Base-by-base conservation (phyloP, 768 basidiomycete genomes). In the Paxillus ammoniavirescens region DNA sequence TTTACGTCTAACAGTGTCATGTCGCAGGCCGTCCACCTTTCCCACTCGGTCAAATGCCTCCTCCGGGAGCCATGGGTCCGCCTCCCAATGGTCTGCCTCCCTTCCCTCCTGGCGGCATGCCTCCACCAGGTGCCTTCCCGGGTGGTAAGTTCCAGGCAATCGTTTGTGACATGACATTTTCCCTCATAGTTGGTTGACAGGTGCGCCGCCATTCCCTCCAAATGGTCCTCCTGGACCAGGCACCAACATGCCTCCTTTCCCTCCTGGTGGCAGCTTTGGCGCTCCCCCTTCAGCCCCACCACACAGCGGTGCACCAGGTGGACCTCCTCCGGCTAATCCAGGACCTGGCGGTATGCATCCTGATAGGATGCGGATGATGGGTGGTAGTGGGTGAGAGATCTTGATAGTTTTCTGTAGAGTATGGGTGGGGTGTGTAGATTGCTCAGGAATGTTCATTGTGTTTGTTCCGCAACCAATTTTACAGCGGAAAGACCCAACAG, bases 351-450 rank as follows among this genome's bases (percentile, higher is more conserved):
- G 78, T n/a, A 91, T 93, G 59, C 91, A 93, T 67, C 91, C 91
- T 9, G 91, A 93, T 70, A 80, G 91, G 54, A 61, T 89, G 69
- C 78, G 89, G 54, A 91, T 93, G 90, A 83, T 93, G 85, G 78
- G 69, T 33, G 42, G 55, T 47, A 61, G 70, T 40, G 57, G 66
- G 42, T 64, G 49, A 61, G 31, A 35, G 2, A n/a, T 45, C 36
- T 43, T 38, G n/a, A 33, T 42, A 26, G 15, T 8, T 21, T 21
- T 37, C 28, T n/a, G 17, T 18, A 9, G 17, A 14, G 15, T 37
- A n/a, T 40, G 23, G 15, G n/a, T 33, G 30, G 9, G 40, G 33
- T 43, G 31, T 40, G 12, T 18, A 28, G 17, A 26, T 38, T 2
- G 15, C 17, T 1, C 23, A 15, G 14, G 26, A 15, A 35, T 18